Base-by-base conservation (phyloP, 2,329 filamentous ascomycete species). In the Xylaria sp. region DNA sequence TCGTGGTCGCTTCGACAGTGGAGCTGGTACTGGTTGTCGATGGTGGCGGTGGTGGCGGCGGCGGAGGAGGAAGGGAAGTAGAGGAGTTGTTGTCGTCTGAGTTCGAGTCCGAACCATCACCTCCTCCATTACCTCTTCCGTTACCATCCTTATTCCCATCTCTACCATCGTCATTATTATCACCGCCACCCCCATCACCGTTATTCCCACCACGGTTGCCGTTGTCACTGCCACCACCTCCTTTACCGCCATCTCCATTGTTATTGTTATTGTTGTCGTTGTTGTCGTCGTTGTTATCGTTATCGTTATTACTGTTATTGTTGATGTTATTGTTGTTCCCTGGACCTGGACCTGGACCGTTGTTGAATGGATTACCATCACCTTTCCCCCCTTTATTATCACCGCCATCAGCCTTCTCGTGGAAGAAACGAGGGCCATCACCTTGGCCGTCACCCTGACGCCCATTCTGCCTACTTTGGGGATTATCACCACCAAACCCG, bases 401-500 rank as follows among this genome's bases (percentile, higher is more conserved):
- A 9, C 34, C 34, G 34, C 4, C 23, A 4, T 13, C n/a, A 4
- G 65, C 34, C 3, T 68, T 41, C 9, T 63, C 13, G 13, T 52
- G 59, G 46, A 67, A 59, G 46, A 51, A 31, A n/a, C 46, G 59
- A n/a, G 23, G 54, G 46, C 46, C 2, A 2, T n/a, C 54, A 34
- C 12, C 54, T 57, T 18, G 25, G 44, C 15, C 28, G 41, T 28
- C 31, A 4, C 44, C 52, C 7, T n/a, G 57, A 31, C 46, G 54
- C 18, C 65, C 63, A 34, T 63, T 62, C 52, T 13, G 37, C 7
- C 54, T 59, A 46, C 13, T 51, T 10, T 48, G 44, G 23, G 48
- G 58, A 23, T 59, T 46, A 37, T 56, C 63, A 18, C 59, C 46
- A 18, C 12, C 39, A 12, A 28, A 28, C 28, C 39, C 18, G 39